Base-by-base conservation (phyloP, 352 stramenopile species). In the Chrysophaeum taylorii region DNA sequence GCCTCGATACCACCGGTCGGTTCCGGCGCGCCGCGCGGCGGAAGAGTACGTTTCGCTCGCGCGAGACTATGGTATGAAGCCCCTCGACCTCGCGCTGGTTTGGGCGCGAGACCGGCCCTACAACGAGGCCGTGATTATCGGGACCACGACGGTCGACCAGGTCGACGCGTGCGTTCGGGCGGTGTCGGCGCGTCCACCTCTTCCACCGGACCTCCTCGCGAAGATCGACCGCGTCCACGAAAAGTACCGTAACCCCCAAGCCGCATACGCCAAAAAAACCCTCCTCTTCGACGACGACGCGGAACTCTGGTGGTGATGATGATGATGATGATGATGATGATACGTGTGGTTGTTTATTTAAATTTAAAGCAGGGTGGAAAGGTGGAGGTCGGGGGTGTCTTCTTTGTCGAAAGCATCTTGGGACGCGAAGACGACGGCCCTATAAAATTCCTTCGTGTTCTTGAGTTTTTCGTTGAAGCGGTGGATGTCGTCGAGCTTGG, bases 401-500 rank as follows among this genome's bases (percentile, higher is more conserved):
- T n/a, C 57, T 36, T 42, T 18, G 33, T 66, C 35, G 57, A 66
- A 31, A 9, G 33, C 57, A 18, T 15, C 57, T 23, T 27, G 18
- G 33, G 57, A 66, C 14, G 14, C 57, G 57, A 66, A 66, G 57
- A 41, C 18, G 35, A 36, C 27, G 36, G 2, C 23, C 9, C 29
- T 66, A 12, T n/a, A n/a, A n/a, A n/a, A n/a, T n/a, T 86, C 69
- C 62, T 86, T 87, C 60, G 89, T 72, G 23, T 75, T 71, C 60
- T 82, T 80, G 23, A 91, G 73, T 39, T 81, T 73, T 25, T 85
- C 70, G 4, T 80, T 84, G 73, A 92, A 90, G 9, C 73, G 78
- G 42, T 76, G 76, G 71, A 92, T 91, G 68, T 90, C 84, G 23
- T 76, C 73, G n/a, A 79, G 64, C 31, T 79, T 88, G 0, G 84